Percentiles rank a stretch among this genome's conserved stretches.
Evolutionary conservation across 2,329 filamentous ascomycete genomes (phyloP).

Genomic region (Claviceps pusilla): DNA sequence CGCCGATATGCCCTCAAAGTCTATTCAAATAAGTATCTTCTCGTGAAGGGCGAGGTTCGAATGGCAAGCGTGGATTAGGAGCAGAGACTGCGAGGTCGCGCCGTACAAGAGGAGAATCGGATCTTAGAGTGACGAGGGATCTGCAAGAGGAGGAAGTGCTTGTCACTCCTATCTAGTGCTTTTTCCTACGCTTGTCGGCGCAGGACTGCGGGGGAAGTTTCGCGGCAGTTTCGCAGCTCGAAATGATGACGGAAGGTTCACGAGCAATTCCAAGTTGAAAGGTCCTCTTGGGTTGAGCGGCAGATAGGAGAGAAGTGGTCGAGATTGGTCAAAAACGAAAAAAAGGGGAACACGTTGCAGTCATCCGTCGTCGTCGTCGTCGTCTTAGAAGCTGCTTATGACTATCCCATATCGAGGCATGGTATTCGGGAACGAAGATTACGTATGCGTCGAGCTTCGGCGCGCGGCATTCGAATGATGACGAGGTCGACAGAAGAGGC

Average conservation of each 20-base stretch:
- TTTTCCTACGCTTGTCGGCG: background rate
- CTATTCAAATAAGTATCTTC: background rate
- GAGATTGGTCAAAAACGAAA: background rate
- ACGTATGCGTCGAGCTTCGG: background rate
- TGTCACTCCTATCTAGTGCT: background rate
- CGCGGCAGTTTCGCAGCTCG: background rate
- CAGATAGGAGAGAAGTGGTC: background rate
- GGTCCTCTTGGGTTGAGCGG: background rate
- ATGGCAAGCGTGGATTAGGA: background rate
- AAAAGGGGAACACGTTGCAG: background rate
- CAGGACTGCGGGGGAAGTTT: background rate
- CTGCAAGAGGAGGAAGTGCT: background rate
- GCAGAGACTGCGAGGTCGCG: background rate
- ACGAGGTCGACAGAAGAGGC: background rate
- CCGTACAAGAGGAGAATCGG: too few relatives aligned
- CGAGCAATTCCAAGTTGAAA: background rate
- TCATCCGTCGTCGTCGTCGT: background rate
- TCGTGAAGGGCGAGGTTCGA: background rate
- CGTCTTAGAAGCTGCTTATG: background rate
- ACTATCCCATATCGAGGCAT: constrained; percentile 3
- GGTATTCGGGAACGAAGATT: background rate
- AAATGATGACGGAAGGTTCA: background rate
- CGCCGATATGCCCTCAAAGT: background rate
- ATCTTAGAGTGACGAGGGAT: background rate
- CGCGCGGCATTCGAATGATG: background rate